Conservation (phyloP, 2,329 filamentous ascomycete genomes). For the Beauveria sp. region DNA sequence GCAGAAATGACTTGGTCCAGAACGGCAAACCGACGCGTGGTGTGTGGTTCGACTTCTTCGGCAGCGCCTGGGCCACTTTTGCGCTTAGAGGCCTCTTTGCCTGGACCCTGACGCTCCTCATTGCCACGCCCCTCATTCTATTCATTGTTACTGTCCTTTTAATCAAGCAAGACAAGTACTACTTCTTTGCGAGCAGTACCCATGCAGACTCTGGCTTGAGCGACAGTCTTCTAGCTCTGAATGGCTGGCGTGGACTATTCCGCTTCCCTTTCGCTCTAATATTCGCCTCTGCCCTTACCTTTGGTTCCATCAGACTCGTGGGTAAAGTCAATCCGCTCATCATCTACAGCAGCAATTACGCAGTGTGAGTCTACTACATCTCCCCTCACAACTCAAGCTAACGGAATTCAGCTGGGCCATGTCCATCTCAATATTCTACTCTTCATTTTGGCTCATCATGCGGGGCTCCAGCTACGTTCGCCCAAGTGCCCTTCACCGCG, state of each 20-base stretch:
- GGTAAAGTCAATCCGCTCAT: conserved; percentile 83
- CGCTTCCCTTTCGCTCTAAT: conserved; percentile 71
- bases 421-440: conserved; percentile 75
- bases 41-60: conserved; percentile 94
- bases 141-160: conserved; percentile 63
- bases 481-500: conserved; percentile 78
- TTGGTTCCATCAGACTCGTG: conserved; percentile 67
- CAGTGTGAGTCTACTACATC: conserved; percentile 44
- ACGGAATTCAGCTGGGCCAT: conserved; percentile 59
- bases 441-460: conserved; percentile 74
- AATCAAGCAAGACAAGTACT: conserved; percentile 70
- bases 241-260: conserved; percentile 76
- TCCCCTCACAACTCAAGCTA: conserved; percentile 1
- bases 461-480: conserved; percentile 70
- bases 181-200: conserved; percentile 65
- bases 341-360: conserved; percentile 81
- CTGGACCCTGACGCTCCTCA: conserved; percentile 74
- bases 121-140: conserved; percentile 69
- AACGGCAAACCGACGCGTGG: conserved; percentile 61
- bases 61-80: conserved; percentile 70
- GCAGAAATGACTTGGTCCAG: conserved; percentile 51
- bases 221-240: conserved; percentile 54
- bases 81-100: conserved; percentile 78
- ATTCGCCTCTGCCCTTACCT: conserved; percentile 58
- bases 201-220: conserved; percentile 50